Conservation (phyloP, 352 stramenopile genomes). For the Phytophthora litchii region DNA sequence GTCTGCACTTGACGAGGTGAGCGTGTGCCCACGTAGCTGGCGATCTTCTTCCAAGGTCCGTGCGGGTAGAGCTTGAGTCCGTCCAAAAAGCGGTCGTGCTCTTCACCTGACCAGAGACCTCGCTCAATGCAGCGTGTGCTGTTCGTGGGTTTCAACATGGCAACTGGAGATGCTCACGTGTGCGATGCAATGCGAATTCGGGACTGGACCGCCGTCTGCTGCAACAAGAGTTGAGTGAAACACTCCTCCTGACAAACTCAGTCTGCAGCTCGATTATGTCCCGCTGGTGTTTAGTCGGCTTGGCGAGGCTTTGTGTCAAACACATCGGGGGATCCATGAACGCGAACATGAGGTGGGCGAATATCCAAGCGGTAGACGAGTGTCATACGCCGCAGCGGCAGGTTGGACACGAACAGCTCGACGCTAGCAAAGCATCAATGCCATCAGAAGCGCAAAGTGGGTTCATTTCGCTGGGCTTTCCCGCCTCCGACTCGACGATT, state of each 20-base stretch:
- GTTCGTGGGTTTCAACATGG: slow-evolving; percentile 26
- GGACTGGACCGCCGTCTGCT: slow-evolving; percentile 26
- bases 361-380: slow-evolving; percentile 18
- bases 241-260: slow-evolving; percentile 1
- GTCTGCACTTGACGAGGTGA: slow-evolving; percentile 64
- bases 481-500: slow-evolving; percentile 1
- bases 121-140: slow-evolving; percentile 27
- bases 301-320: slow-evolving; percentile 27
- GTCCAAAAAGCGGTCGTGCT: slow-evolving; percentile 68
- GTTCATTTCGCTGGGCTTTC: slow-evolving; percentile 17
- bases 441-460: slow-evolving; percentile 1
- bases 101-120: slow-evolving; percentile 54
- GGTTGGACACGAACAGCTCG: slow-evolving; percentile 17
- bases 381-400: slow-evolving; percentile 6
- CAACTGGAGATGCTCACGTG: slow-evolving; percentile 3
- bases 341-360: slow-evolving; percentile 13
- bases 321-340: slow-evolving; percentile 12
- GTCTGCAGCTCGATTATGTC: slow-evolving; percentile 19
- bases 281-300: slow-evolving; percentile 21
- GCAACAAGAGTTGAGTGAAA: slow-evolving; percentile 2
- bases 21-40: slow-evolving; percentile 50
- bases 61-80: slow-evolving; percentile 53
- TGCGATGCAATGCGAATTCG: slow-evolving; percentile 11
- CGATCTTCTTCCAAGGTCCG: slow-evolving; percentile 60
- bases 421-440: slow-evolving; percentile 1